These are phyloP conservation scores for Jacaranda copaia DNA, from an alignment of 257 asterid species.

Conservation along the genomic window DNA sequence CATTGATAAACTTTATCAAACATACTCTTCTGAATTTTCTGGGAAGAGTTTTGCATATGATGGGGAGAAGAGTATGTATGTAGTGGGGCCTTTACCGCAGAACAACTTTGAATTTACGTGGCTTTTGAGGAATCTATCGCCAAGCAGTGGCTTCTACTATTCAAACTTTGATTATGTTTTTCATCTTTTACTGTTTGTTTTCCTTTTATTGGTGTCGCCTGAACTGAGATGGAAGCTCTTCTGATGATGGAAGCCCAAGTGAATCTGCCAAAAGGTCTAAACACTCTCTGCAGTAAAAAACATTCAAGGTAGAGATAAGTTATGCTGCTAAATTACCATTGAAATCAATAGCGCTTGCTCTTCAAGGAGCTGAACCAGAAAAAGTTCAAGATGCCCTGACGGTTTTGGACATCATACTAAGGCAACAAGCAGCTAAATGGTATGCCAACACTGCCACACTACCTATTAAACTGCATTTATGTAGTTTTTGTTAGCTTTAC, in stretches of 20 bases:
- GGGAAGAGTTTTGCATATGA: constrained; percentile 81
- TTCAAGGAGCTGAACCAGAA: constrained; percentile 71
- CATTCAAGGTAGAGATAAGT: constrained; percentile 70
- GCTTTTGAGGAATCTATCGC: constrained; percentile 77
- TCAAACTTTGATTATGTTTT: neutral
- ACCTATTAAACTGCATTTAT: constrained; percentile 21
- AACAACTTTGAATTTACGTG: constrained; percentile 66
- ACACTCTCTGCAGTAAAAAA: constrained; percentile 54
- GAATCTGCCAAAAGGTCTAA: constrained; percentile 70
- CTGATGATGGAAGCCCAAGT: constrained; percentile 47
- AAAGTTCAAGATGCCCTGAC: constrained; percentile 70
- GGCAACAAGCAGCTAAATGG: constrained; percentile 95
- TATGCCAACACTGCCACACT: constrained; percentile 34
- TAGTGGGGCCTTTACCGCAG: constrained; percentile 79
- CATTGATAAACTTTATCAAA: constrained; percentile 64
- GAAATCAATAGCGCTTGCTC: constrained; percentile 61
- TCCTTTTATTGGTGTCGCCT: constrained; percentile 27
- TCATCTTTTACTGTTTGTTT: neutral
- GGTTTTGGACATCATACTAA: constrained; percentile 78
- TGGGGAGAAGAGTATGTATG: constrained; percentile 77
- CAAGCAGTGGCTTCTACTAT: constrained; percentile 49
- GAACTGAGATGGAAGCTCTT: constrained; percentile 31
- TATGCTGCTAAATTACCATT: constrained; percentile 80
- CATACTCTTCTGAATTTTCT: constrained; percentile 76
- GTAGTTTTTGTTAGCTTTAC: constrained; percentile 29